These are phyloP conservation scores for Mycena latifolia DNA, from an alignment of 768 basidiomycete species.

Conservation along the genomic window DNA sequence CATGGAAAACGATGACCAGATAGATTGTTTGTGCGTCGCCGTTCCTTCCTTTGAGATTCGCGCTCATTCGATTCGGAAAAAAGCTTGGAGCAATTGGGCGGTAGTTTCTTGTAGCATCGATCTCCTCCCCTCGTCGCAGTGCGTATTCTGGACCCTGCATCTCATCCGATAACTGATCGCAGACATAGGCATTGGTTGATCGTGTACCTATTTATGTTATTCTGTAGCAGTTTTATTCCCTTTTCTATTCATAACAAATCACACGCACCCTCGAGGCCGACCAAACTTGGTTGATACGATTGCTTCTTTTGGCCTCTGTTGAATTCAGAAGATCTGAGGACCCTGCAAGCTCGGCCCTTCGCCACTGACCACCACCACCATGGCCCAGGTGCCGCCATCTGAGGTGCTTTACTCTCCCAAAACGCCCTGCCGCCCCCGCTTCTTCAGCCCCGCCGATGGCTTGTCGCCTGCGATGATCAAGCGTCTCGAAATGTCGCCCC, in stretches of 20 bases:
- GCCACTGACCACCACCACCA: background rate
- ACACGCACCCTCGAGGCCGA: constrained; percentile 1
- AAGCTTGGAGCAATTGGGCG: constrained; percentile 34
- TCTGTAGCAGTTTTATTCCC: constrained; percentile 21
- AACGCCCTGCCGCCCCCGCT: no score
- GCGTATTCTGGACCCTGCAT: background rate
- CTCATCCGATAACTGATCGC: background rate
- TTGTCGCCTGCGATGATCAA: background rate
- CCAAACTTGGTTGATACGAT: no score
- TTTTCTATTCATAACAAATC: constrained; percentile 10
- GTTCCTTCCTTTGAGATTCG: background rate
- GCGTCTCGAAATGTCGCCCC: background rate
- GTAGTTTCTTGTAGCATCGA: background rate
- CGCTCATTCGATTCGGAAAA: background rate
- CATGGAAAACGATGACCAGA: constrained; percentile 74
- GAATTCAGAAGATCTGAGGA: no score
- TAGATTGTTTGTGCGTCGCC: constrained; percentile 53
- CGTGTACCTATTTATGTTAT: constrained; percentile 10
- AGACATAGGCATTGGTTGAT: constrained; percentile 5
- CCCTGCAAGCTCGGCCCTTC: no score
- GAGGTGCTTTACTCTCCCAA: no score
- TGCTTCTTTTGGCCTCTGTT: no score
- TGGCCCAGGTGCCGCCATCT: background rate
- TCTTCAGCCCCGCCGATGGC: background rate
- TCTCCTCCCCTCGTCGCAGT: background rate